Conservation (phyloP, 2,329 filamentous ascomycete genomes). For the Exophiala phaeomuriformis region DNA sequence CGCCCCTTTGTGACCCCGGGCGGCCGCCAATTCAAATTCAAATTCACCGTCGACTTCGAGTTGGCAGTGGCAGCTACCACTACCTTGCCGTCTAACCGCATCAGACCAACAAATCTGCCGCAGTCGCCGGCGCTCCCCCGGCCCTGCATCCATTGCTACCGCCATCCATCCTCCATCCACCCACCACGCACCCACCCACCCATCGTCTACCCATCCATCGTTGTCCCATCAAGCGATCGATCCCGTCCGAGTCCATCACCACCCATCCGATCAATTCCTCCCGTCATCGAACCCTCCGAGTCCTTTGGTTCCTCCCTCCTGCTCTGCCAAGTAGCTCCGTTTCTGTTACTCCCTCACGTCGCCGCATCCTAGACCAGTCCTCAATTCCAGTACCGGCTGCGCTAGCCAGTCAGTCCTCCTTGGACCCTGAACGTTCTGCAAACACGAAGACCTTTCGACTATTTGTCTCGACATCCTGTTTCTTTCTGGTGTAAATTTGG, state of each 20-base stretch:
- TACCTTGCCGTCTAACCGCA: neutral
- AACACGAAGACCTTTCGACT: neutral
- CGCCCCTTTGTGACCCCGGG: neutral
- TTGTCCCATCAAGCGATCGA: no score
- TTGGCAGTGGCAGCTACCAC: neutral
- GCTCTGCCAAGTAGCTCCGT: neutral
- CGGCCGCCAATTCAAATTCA: neutral
- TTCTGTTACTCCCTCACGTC: no score
- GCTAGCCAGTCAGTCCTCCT: neutral
- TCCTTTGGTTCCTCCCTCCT: neutral
- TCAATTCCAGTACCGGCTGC: neutral
- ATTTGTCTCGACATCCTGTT: neutral
- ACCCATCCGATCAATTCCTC: no score
- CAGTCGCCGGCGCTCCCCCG: slow-evolving; percentile 2
- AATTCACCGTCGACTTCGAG: neutral
- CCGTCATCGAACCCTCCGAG: no score
- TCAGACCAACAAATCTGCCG: slow-evolving; percentile 1
- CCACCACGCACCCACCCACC: neutral
- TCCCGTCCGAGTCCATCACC: no score
- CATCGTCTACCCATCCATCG: neutral
- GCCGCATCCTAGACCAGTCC: neutral
- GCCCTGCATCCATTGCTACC: neutral
- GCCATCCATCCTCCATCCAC: neutral
- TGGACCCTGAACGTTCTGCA: neutral
- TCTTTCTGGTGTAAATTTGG: neutral